These are phyloP conservation scores for Schizothecium vesticola DNA, from an alignment of 495 filamentous ascomycete genomes.

Conservation along the genomic window DNA sequence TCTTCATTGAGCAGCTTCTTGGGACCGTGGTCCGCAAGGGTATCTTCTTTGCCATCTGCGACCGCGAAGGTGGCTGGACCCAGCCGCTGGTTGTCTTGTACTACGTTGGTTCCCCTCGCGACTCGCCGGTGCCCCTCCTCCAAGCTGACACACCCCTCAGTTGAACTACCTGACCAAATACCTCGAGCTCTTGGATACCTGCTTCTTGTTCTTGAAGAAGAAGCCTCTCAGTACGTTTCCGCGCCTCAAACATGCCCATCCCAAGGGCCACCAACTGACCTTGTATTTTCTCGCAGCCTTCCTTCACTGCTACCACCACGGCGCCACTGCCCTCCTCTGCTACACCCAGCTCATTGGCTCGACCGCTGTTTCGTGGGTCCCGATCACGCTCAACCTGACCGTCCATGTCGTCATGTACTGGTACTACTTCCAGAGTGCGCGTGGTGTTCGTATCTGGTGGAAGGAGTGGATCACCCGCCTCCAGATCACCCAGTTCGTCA, in stretches of 20 bases:
- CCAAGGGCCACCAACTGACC: not conserved
- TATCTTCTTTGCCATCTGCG: conserved; percentile 68
- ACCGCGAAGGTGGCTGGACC: conserved; percentile 69
- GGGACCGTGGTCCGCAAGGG: conserved; percentile 63
- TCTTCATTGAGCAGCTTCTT: conserved; percentile 71
- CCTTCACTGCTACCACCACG: conserved; percentile 81
- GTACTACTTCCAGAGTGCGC: conserved; percentile 80
- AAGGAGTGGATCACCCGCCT: conserved; percentile 86
- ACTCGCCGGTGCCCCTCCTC: not conserved
- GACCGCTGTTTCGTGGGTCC: conserved; percentile 75
- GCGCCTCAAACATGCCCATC: not conserved
- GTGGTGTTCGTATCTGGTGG: conserved; percentile 81
- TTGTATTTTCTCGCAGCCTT: conserved; percentile 54
- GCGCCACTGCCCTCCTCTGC: conserved; percentile 78
- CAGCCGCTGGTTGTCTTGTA: conserved; percentile 69
- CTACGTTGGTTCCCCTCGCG: conserved; percentile 54
- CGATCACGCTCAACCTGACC: conserved; percentile 69
- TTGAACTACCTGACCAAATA: conserved; percentile 83
- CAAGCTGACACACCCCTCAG: conserved; percentile 36
- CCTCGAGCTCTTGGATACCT: conserved; percentile 73
- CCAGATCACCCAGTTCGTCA: conserved; percentile 77
- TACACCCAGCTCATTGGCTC: conserved; percentile 76
- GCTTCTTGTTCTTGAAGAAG: conserved; percentile 82
- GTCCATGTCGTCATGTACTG: conserved; percentile 76
- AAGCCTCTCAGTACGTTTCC: conserved; percentile 65